phyloP scores from a whole-genome alignment of 1,139 yeast species.

The Candida neerlandica region DNA sequence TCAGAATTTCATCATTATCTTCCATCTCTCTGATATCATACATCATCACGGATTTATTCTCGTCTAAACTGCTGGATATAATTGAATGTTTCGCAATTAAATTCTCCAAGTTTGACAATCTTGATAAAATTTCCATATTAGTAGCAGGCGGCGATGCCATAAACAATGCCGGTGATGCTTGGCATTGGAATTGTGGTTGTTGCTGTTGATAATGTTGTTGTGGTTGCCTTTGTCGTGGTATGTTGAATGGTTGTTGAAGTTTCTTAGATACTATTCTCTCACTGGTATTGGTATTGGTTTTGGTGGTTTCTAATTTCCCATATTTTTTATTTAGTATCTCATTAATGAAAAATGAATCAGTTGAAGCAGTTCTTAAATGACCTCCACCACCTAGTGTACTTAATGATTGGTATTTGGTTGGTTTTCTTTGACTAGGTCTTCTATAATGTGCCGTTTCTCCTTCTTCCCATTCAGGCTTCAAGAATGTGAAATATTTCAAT shows the following conservation, averaged over 20 bases:
- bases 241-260: conserved; percentile 5
- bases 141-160: background rate
- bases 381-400: conserved; percentile 30
- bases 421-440: conserved; percentile 8
- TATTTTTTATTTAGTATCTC: conserved; percentile 31
- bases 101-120: conserved; percentile 13
- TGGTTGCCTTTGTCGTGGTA: conserved; percentile 6
- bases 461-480: conserved; percentile 22
- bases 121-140: conserved; percentile 11
- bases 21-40: conserved; percentile 28
- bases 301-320: conserved; percentile 16
- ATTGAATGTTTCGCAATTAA: conserved; percentile 7
- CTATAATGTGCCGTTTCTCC: conserved; percentile 18
- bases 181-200: conserved; percentile 1
- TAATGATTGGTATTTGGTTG: conserved; percentile 25
- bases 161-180: background rate
- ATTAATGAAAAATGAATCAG: conserved; percentile 38
- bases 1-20: conserved; percentile 19
- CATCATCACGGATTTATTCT: conserved; percentile 13
- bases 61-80: conserved; percentile 8
- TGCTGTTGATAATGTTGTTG: conserved; percentile 3
- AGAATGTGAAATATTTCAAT: conserved; percentile 40
- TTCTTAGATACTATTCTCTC: conserved; percentile 8
- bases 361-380: conserved; percentile 37
- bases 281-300: conserved; percentile 7